Percentiles rank a stretch among this genome's conserved stretches.
phyloP scores from a whole-genome alignment of 2,329 filamentous ascomycete genomes.

The Diaporthe vaccinii region DNA sequence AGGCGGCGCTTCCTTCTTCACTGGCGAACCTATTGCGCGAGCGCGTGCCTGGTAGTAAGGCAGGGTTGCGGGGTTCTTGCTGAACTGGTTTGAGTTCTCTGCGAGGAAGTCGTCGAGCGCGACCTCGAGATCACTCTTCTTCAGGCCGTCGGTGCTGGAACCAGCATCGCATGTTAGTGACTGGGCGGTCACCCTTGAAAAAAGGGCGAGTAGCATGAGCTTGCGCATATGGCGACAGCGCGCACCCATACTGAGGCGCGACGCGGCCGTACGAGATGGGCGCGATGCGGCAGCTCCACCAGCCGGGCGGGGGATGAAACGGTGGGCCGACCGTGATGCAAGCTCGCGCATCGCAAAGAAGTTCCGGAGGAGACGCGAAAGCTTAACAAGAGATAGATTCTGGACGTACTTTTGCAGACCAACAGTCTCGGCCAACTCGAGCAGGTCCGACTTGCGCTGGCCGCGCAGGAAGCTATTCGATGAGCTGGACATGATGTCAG shows the following conservation, averaged over 20 bases:
- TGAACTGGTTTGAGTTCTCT: slow-evolving; percentile 75
- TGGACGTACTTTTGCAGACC: slow-evolving; percentile 79
- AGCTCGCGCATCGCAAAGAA: background rate
- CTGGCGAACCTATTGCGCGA: slow-evolving; percentile 69
- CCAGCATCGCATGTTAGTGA: slow-evolving; percentile 43
- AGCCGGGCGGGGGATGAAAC: background rate
- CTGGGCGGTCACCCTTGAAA: no score
- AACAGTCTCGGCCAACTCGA: slow-evolving; percentile 78
- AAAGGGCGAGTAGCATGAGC: background rate
- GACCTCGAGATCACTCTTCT: slow-evolving; percentile 84
- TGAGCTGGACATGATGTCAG: slow-evolving; percentile 67
- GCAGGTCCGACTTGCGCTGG: slow-evolving; percentile 86
- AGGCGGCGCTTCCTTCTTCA: slow-evolving; percentile 67
- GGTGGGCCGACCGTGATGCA: background rate
- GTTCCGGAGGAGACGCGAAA: slow-evolving; percentile 14
- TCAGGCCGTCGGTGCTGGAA: slow-evolving; percentile 75
- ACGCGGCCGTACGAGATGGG: background rate
- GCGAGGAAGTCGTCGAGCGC: slow-evolving; percentile 81
- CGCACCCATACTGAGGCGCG: background rate
- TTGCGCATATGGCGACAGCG: slow-evolving; percentile 2
- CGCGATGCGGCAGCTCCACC: slow-evolving; percentile 23
- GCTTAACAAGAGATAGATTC: slow-evolving; percentile 6
- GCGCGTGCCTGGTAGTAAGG: slow-evolving; percentile 82
- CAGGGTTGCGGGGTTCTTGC: slow-evolving; percentile 73
- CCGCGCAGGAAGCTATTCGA: slow-evolving; percentile 79